Evolutionary conservation across 768 basidiomycete species (phyloP), one percentile per base, ranked within the genome.

Genomic region (Kwoniella botswanensis): DNA sequence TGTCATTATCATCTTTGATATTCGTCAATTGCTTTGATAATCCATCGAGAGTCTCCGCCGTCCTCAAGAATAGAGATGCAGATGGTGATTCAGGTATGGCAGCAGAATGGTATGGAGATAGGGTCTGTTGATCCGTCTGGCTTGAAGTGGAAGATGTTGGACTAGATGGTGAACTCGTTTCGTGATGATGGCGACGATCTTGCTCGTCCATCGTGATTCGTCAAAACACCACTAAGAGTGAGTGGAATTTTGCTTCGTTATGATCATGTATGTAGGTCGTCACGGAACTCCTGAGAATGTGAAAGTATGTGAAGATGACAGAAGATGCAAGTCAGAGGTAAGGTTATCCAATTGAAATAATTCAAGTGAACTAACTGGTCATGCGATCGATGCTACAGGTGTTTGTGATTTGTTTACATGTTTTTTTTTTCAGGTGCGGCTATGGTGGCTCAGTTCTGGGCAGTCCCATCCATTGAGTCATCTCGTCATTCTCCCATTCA

Each of bases 31-130:
- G 79, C 26, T 68, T 50, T 18, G 77, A 70, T 13, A 81, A 62
- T n/a, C 79, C 79, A 18, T 81, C 77, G 50, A 81, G 74, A 0
- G 79, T 81, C 21, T 62, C 74, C n/a, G 79, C 79, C 1, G 79
- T 81, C 9, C 77, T 65, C 15, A 79, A 61, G 54, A 81, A 76
- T 1, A 78, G 65, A 11, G 67, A 70, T 12, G 71, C 71, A 7
- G 75, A 74, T 2, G 79, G 79, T 1, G 79, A 80, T 21, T 67
- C 59, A 24, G 54, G 54, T 55, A 24, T 55, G 24, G n/a, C 54
- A 22, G 15, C 21, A 13, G 46, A 50, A 24, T 18, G 15, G 54
- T 55, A 55, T 55, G 54, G 63, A 10, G 63, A 50, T 17, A 60
- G n/a, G 24, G 58, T 60, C 5, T 26, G 15, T 13, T 58, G 21